Base-by-base conservation (phyloP, 2,329 filamentous ascomycete species). In the Nemania bipapillata region DNA sequence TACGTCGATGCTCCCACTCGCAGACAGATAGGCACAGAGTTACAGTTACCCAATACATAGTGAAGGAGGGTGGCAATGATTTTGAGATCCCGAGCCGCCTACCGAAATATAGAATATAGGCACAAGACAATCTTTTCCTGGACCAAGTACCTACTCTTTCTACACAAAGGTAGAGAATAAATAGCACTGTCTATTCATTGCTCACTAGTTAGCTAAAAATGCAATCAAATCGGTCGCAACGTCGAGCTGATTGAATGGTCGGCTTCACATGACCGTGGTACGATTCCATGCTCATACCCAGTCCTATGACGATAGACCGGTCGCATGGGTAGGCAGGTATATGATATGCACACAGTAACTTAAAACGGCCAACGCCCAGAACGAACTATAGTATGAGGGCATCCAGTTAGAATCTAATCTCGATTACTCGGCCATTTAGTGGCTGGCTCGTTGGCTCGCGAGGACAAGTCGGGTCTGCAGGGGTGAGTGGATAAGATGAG, bases 401-500 rank as follows among this genome's bases (percentile, higher is more conserved):
- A 68, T 56, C 58, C 57, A 69, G 68, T 62, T 30, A 65, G 17
- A 63, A 56, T 70, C 60, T 57, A 64, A 72, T 70, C 59, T 69
- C 65, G 68, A 72, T 70, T 70, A 62, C 57, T 65, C 60, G 65
- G 62, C 56, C 63, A 58, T 65, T 67, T 59, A 61, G 70, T 63
- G 63, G 60, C 65, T 62, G 63, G 68, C 65, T 66, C 58, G 61
- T 61, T 70, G 60, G 69, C 56, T 69, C 49, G 66, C 63, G 58
- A 71, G 63, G 50, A 59, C 54, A 63, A 65, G 61, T 65, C 67
- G 62, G 61, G 64, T 35, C 55, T 67, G 66, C 70, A 70, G 67
- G 70, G 70, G 70, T 66, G 65, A 55, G 68, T 70, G 70, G 68
- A 63, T 68, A 68, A 63, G 70, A 65, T 68, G 64, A 55, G 42